A percentile compares a stretch with the other conserved stretches of the same genome.
phyloP scores from a whole-genome alignment of 2,329 filamentous ascomycete species.

The Colletotrichum filicis region DNA sequence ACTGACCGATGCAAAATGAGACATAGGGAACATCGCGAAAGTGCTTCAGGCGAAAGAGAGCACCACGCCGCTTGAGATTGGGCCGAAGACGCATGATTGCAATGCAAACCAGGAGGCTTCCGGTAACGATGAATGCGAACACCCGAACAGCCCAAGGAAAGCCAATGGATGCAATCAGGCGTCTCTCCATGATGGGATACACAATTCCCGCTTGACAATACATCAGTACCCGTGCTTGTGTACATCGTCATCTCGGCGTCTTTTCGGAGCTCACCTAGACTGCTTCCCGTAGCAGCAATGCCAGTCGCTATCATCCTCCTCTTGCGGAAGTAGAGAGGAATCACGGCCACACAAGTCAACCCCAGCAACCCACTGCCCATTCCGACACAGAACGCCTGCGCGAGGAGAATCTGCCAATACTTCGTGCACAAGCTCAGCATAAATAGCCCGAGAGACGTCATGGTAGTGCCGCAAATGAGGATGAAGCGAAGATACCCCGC shows the following conservation, averaged over 20 bases:
- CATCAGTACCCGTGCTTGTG: neutral
- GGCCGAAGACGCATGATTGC: conserved; percentile 24
- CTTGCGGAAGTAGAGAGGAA: conserved; percentile 47
- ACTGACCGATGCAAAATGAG: conserved; percentile 22
- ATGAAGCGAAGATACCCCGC: conserved; percentile 55
- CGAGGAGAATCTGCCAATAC: conserved; percentile 58
- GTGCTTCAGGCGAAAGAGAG: conserved; percentile 23
- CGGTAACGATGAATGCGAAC: conserved; percentile 26
- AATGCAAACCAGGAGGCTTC: conserved; percentile 24
- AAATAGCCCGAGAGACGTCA: conserved; percentile 59
- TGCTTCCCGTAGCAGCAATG: conserved; percentile 45
- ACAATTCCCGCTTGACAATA: conserved; percentile 7
- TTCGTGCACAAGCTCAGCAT: conserved; percentile 47
- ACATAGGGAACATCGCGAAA: conserved; percentile 18
- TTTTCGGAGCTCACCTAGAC: conserved; percentile 39
- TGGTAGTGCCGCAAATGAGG: conserved; percentile 51
- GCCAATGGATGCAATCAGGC: conserved; percentile 17
- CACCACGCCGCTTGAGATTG: conserved; percentile 22
- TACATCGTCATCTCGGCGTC: too few species aligned
- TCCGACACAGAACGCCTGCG: conserved; percentile 58
- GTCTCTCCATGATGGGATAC: conserved; percentile 25
- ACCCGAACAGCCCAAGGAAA: conserved; percentile 29
- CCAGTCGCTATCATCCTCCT: conserved; percentile 45
- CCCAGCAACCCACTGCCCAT: conserved; percentile 55
- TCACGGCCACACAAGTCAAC: conserved; percentile 47